Conservation (phyloP, 306 rosid genomes). For the Quercus alba region DNA sequence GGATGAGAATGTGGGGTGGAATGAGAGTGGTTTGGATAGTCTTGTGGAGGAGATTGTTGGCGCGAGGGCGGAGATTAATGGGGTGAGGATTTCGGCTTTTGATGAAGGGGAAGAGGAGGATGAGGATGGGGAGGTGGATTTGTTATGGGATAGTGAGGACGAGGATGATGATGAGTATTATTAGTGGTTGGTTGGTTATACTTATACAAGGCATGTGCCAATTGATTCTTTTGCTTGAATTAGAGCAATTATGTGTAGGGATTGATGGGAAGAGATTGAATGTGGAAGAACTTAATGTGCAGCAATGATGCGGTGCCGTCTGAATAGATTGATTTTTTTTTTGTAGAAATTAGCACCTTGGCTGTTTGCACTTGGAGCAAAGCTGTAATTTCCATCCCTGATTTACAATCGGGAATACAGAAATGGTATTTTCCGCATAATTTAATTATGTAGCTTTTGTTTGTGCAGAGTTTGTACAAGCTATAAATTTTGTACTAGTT, state of each 20-base stretch:
- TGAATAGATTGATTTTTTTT: constrained; percentile 1
- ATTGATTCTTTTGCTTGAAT: constrained; percentile 2
- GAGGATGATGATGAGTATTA: constrained; percentile 42
- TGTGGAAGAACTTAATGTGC: not conserved
- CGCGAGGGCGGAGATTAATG: constrained; percentile 31
- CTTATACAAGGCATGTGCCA: not conserved
- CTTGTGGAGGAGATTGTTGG: constrained; percentile 51
- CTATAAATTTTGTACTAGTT: not conserved
- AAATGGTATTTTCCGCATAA: not conserved
- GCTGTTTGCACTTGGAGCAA: constrained; percentile 8
- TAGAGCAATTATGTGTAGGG: not conserved
- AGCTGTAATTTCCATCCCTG: not conserved
- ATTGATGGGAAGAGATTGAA: not conserved
- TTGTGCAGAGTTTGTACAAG: not conserved
- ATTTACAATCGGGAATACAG: not conserved
- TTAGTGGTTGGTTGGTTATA: constrained; percentile 19
- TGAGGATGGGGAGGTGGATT: constrained; percentile 16
- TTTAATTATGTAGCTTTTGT: not conserved
- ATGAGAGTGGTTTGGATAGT: not conserved
- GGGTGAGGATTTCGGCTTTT: constrained; percentile 40
- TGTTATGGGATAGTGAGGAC: constrained; percentile 33
- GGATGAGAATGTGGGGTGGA: not conserved
- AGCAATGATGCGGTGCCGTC: not conserved
- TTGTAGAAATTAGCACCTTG: not conserved
- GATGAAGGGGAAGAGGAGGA: constrained; percentile 48